These are phyloP conservation scores for Ogataea ramenticola DNA, from an alignment of 805 yeast species.

Conservation along the genomic window DNA sequence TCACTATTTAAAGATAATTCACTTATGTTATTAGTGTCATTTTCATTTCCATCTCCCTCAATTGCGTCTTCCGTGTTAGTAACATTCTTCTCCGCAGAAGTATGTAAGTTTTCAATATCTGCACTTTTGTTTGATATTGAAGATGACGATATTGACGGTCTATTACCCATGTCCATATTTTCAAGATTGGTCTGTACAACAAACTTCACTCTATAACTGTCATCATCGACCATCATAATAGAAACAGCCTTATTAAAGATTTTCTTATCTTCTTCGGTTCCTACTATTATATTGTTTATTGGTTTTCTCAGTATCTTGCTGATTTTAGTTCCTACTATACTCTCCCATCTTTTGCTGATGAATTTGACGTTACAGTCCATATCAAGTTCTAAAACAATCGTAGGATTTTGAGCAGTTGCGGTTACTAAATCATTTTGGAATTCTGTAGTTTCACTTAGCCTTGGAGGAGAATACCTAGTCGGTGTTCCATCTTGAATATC, in stretches of 20 bases:
- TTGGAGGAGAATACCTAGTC: neutral
- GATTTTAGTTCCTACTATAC: constrained; percentile 61
- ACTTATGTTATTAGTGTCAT: constrained; percentile 2
- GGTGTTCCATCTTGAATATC: constrained; percentile 4
- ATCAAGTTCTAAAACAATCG: constrained; percentile 79
- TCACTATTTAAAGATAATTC: constrained; percentile 2
- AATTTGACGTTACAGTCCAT: constrained; percentile 72
- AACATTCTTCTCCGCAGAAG: too few relatives aligned
- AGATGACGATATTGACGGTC: too few relatives aligned
- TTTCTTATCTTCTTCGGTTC: constrained; percentile 53
- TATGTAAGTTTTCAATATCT: too few relatives aligned
- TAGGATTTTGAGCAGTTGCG: constrained; percentile 65
- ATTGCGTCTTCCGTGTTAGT: too few relatives aligned
- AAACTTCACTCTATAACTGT: constrained; percentile 72
- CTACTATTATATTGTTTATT: constrained; percentile 57
- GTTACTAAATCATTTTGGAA: constrained; percentile 36
- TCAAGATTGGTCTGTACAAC: constrained; percentile 32
- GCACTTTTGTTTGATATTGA: too few relatives aligned
- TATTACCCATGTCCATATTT: neutral
- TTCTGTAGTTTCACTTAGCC: neutral
- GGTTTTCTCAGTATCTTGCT: constrained; percentile 48
- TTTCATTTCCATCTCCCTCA: constrained; percentile 10
- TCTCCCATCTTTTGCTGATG: constrained; percentile 71
- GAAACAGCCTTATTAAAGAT: constrained; percentile 67
- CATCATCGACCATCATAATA: constrained; percentile 66